Conservation (phyloP, 1,284 basidiomycete genomes). For the Sporisorium scitamineum region DNA sequence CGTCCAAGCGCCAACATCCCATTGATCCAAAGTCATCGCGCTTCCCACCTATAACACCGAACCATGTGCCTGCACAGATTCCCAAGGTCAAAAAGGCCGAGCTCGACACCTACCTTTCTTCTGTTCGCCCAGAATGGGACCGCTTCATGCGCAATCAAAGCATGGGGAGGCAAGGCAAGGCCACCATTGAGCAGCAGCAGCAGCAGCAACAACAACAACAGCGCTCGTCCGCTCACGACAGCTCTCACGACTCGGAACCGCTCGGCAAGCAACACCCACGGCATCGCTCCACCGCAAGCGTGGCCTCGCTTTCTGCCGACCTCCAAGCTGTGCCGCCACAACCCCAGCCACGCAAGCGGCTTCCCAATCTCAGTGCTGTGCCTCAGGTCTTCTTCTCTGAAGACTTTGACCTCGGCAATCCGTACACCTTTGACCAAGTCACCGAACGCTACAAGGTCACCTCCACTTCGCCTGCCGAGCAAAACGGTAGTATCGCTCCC, state of each 20-base stretch:
- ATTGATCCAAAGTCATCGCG: conserved; percentile 65
- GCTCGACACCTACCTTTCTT: conserved; percentile 60
- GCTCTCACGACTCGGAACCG: conserved; percentile 28
- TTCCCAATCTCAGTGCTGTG: conserved; percentile 77
- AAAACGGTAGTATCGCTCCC: conserved; percentile 15
- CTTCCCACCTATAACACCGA: conserved; percentile 58
- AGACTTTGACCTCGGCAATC: conserved; percentile 87
- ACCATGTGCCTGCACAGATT: conserved; percentile 55
- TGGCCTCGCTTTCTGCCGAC: conserved; percentile 44
- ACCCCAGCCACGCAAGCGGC: conserved; percentile 38
- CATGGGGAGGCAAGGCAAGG: conserved; percentile 49
- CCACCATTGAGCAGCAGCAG: conserved; percentile 32
- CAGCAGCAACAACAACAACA: conserved; percentile 25
- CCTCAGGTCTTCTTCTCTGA: conserved; percentile 81
- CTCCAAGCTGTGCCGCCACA: conserved; percentile 35
- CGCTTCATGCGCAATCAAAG: conserved; percentile 65
- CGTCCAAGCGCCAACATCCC: conserved; percentile 57
- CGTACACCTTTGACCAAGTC: conserved; percentile 83
- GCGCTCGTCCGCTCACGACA: conserved; percentile 9
- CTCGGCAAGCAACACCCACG: conserved; percentile 21
- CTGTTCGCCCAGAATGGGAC: conserved; percentile 62
- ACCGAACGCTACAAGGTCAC: conserved; percentile 74
- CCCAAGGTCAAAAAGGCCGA: conserved; percentile 56
- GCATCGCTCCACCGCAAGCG: conserved; percentile 30
- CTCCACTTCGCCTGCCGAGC: conserved; percentile 15